Base-by-base conservation (phyloP, 2,329 filamentous ascomycete species). In the Uncinocarpus reesii region DNA sequence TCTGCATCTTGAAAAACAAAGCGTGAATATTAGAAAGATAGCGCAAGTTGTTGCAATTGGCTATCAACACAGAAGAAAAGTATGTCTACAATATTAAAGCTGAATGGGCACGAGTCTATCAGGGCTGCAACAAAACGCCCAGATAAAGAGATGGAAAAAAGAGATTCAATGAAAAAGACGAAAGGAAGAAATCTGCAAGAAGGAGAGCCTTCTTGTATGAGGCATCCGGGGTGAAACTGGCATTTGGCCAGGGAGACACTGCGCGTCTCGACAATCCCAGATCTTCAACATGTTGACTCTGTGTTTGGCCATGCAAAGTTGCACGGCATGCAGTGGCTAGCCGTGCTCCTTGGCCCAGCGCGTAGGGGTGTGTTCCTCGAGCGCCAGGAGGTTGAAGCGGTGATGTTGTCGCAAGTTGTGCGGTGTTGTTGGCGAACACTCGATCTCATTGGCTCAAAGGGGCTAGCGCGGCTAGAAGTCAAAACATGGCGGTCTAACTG, bases 311-410 rank as follows among this genome's bases (percentile, higher is more conserved):
- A 41, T 16, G n/a, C 7, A 15, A 24, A 1, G 26, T 47, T 32
- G 15, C 45, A 41, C 35, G 2, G 45, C 36, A 47, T 41, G 36
- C 24, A 41, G 21, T 47, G 45, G 45, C n/a, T 24, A 7, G 4
- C 11, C 23, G 18, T 34, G 4, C 35, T 34, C 28, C 45, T 47
- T 47, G 45, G 36, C 36, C 36, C 31, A 28, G 45, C 45, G 45
- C 35, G 36, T 47, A 47, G 26, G 36, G n/a, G n/a, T n/a, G n/a
- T n/a, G n/a, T n/a, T n/a, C n/a, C n/a, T 23, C 26, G 7, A 23
- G 20, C 5, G 23, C 29, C 2, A 32, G 28, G 15, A 24, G 24
- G 26, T 6, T 13, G 26, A 34, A 26, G 26, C 11, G 26, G 8
- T 34, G 45, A 41, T 16, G 42, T 40, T 24, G 45, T 47, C 37